Evolutionary conservation across 2,329 filamentous ascomycete genomes (phyloP).

Genomic region (Epichloe glyceriae): DNA sequence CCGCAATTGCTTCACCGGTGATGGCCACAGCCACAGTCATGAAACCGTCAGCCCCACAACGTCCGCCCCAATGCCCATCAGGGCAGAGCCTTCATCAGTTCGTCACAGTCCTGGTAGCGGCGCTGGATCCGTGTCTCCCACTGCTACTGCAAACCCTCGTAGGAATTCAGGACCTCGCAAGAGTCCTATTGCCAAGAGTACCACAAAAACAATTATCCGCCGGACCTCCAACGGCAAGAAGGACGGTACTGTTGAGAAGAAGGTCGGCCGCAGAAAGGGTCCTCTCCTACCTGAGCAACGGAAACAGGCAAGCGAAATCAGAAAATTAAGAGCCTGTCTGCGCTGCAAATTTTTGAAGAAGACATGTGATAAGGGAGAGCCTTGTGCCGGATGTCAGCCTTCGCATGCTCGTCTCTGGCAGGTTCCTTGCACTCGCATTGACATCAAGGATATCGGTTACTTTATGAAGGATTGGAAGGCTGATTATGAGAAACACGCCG

Average conservation of each 20-base stretch:
- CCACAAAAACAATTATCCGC: slow-evolving; percentile 70
- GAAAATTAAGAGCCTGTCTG: slow-evolving; percentile 84
- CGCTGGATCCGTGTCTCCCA: slow-evolving; percentile 45
- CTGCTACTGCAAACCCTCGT: slow-evolving; percentile 48
- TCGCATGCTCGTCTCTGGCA: slow-evolving; percentile 94
- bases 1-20: slow-evolving; percentile 49
- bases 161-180: slow-evolving; percentile 60
- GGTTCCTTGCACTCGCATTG: slow-evolving; percentile 92
- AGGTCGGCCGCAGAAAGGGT: slow-evolving; percentile 79
- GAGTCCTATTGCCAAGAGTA: slow-evolving; percentile 66
- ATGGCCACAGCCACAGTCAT: slow-evolving; percentile 33
- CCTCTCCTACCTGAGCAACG: slow-evolving; percentile 86
- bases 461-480: slow-evolving; percentile 99
- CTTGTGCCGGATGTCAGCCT: slow-evolving; percentile 87
- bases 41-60: slow-evolving; percentile 55
- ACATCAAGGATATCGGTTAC: slow-evolving; percentile 96
- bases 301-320: slow-evolving; percentile 92
- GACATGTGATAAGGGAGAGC: slow-evolving; percentile 95
- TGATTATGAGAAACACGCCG: slow-evolving; percentile 85
- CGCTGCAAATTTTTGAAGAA: slow-evolving; percentile 99
- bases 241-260: slow-evolving; percentile 71
- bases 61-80: slow-evolving; percentile 56
- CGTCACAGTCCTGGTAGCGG: slow-evolving; percentile 49
- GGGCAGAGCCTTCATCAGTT: slow-evolving; percentile 35
- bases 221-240: slow-evolving; percentile 67